phyloP scores from a whole-genome alignment of 306 rosid genomes.

The Astragalus glycyphyllos region DNA sequence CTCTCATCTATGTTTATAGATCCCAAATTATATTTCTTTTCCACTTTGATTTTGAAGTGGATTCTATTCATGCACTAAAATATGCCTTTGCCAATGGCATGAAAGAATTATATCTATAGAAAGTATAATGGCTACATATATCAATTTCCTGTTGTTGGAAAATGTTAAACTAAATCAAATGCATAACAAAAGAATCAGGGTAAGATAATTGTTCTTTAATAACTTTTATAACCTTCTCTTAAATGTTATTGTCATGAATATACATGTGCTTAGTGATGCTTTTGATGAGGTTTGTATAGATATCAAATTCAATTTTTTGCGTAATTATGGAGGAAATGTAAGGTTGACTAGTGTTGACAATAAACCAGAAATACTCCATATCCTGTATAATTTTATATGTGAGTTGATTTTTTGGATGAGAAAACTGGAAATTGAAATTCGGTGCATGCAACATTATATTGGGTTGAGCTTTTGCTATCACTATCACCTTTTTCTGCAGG shows the following conservation, averaged over 20 bases:
- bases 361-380: too few relatives aligned
- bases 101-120: not conserved
- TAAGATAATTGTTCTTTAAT: not conserved
- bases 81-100: too few relatives aligned
- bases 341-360: not conserved
- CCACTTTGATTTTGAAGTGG: too few relatives aligned
- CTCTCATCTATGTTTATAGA: too few relatives aligned
- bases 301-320: slow-evolving; percentile 13
- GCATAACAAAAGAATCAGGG: not conserved
- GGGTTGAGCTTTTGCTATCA: not conserved
- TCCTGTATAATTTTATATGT: too few relatives aligned
- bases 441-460: not conserved
- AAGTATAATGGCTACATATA: too few relatives aligned
- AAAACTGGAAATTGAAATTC: slow-evolving; percentile 1
- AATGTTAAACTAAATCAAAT: not conserved
- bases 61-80: too few relatives aligned
- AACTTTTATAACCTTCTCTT: not conserved
- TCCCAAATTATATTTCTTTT: too few relatives aligned
- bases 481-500: not conserved
- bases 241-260: slow-evolving; percentile 13
- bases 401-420: not conserved
- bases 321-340: slow-evolving; percentile 8
- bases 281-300: slow-evolving; percentile 25
- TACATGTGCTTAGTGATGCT: slow-evolving; percentile 40
- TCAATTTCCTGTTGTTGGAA: slow-evolving; percentile 16